Evolutionary conservation across 257 asterid genomes (phyloP).

Genomic region (Oldenlandia corymbosa): DNA sequence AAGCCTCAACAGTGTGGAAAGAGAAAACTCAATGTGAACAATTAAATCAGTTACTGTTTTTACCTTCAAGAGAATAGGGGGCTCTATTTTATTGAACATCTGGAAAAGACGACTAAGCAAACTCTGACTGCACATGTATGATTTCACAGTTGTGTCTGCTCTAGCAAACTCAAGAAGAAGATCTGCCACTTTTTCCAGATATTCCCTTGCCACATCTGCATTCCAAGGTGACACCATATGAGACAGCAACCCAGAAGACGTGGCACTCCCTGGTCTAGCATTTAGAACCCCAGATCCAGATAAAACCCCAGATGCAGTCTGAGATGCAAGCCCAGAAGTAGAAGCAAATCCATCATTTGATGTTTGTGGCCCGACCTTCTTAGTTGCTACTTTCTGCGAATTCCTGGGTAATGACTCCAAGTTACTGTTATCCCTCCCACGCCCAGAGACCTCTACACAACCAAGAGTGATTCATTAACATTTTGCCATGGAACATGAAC

Average conservation of each 20-base stretch:
- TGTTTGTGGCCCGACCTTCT: slow-evolving; percentile 54
- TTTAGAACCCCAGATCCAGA: slow-evolving; percentile 96
- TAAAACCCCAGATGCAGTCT: slow-evolving; percentile 84
- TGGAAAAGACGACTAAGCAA: slow-evolving; percentile 93
- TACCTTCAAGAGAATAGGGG: slow-evolving; percentile 97
- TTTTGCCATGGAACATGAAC: too few species aligned
- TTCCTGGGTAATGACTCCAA: slow-evolving; percentile 59
- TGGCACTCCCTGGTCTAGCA: slow-evolving; percentile 96
- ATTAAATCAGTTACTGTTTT: slow-evolving; percentile 2
- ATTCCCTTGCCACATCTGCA: slow-evolving; percentile 91
- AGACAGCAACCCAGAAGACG: slow-evolving; percentile 88
- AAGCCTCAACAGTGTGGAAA: slow-evolving; percentile 11
- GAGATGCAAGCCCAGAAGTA: slow-evolving; percentile 67
- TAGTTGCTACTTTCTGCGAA: slow-evolving; percentile 60
- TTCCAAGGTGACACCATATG: slow-evolving; percentile 90
- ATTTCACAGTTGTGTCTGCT: slow-evolving; percentile 87
- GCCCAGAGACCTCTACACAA: slow-evolving; percentile 75
- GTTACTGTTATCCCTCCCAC: slow-evolving; percentile 71
- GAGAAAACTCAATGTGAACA: slow-evolving; percentile 5
- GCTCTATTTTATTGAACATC: slow-evolving; percentile 94
- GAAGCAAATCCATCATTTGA: slow-evolving; percentile 54
- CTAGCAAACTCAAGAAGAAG: slow-evolving; percentile 94
- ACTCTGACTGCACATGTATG: slow-evolving; percentile 96
- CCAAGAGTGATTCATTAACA: slow-evolving; percentile 24
- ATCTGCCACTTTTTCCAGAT: slow-evolving; percentile 94